Conservation (phyloP, 2,329 filamentous ascomycete species). For the Tolypocladium amazonense region DNA sequence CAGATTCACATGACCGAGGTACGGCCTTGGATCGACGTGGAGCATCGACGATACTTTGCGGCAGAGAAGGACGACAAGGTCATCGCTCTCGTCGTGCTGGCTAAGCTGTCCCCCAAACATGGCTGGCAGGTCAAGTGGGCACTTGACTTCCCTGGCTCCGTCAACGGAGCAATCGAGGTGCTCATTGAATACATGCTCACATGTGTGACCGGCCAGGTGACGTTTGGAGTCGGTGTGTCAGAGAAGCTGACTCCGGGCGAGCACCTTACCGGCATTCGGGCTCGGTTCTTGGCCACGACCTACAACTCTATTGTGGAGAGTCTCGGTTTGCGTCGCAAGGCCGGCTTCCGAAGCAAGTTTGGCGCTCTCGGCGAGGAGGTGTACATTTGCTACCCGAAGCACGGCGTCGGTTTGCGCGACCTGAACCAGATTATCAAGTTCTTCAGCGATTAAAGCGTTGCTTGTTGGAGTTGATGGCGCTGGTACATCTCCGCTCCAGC, state of each 20-base stretch:
- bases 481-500: not conserved
- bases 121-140: slow-evolving; percentile 95
- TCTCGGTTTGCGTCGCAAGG: slow-evolving; percentile 73
- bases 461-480: not conserved
- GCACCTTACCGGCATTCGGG: slow-evolving; percentile 69
- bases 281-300: slow-evolving; percentile 71
- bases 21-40: slow-evolving; percentile 73
- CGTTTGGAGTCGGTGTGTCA: slow-evolving; percentile 78
- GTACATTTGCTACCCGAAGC: slow-evolving; percentile 82
- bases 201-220: slow-evolving; percentile 48
- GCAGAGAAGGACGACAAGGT: slow-evolving; percentile 66
- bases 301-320: slow-evolving; percentile 77
- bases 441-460: slow-evolving; percentile 56
- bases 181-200: slow-evolving; percentile 62
- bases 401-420: slow-evolving; percentile 72
- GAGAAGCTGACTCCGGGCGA: slow-evolving; percentile 66
- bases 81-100: slow-evolving; percentile 68
- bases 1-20: slow-evolving; percentile 90
- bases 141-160: slow-evolving; percentile 81
- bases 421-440: slow-evolving; percentile 82
- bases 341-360: slow-evolving; percentile 84
- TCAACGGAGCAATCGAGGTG: slow-evolving; percentile 80
- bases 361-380: slow-evolving; percentile 74
- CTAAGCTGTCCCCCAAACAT: slow-evolving; percentile 67
- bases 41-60: slow-evolving; percentile 79